Evolutionary conservation across 106 monocot species (phyloP), one percentile per base, ranked within the genome.

Genomic region (Alisma plantagoaquatica): DNA sequence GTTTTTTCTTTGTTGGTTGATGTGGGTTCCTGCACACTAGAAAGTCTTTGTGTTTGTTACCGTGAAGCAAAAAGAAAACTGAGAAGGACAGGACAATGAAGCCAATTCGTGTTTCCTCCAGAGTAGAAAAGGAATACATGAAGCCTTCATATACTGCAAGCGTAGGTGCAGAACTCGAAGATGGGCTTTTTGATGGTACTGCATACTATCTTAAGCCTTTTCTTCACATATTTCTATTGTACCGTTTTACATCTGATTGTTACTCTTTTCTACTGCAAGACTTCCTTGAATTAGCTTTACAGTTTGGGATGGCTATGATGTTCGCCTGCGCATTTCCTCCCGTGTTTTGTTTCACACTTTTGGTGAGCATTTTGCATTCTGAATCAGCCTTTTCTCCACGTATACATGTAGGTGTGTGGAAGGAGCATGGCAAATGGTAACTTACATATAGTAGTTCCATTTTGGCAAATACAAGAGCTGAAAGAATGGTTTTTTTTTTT

Each of bases 271-370:
- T 29, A 29, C 2, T 29, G 27, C n/a, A 38, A 91, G 91, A 92
- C 76, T 86, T 76, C 55, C 66, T 92, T 45, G 91, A 92, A 64
- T 60, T 92, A 65, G 86, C 91, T 35, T 56, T 92, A 55, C 91
- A 92, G 63, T 92, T 92, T 76, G 91, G 91, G 26, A 92, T 86
- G 86, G 82, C 78, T 15, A 86, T 86, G 81, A 86, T 92, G 91
- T 92, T 92, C 41, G 91, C 91, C 22, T 92, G 91, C 53, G 85
- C 91, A 65, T 92, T 92, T 38, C 91, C 91, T 59, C 78, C 79
- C 12, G 60, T 86, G 11, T 92, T 92, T 70, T 92, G 86, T 70
- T 92, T 92, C 57, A 86, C 78, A 51, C 55, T 66, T 46, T 49
- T 92, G 81, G 91, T 92, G 64, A 51, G 53, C 52, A 21, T 27